Evolutionary conservation across 2,329 filamentous ascomycete genomes (phyloP).

Genomic region (Penicillium sp.): DNA sequence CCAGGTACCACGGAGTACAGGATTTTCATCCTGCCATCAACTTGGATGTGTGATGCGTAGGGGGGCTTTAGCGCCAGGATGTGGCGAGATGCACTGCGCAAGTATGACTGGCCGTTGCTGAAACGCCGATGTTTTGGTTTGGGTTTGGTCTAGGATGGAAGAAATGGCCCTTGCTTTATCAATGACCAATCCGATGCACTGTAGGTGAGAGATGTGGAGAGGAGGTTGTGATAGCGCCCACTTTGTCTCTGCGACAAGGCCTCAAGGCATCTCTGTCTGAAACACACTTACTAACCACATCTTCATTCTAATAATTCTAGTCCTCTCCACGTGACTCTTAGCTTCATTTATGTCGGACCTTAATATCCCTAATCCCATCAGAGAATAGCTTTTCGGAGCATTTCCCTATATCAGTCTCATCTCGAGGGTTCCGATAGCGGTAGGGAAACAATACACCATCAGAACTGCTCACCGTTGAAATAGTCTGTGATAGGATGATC

Average conservation of each 20-base stretch:
- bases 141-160: conserved; percentile 16
- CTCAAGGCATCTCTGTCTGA: neutral
- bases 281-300: neutral
- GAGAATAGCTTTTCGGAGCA: neutral
- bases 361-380: conserved; percentile 5
- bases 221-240: neutral
- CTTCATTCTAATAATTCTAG: neutral
- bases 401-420: neutral
- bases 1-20: neutral
- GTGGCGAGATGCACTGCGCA: neutral
- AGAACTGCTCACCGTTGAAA: no score
- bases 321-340: neutral
- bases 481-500: no score
- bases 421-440: neutral
- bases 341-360: conserved; percentile 19
- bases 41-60: conserved; percentile 12
- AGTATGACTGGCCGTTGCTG: conserved; percentile 15
- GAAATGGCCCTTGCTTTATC: conserved; percentile 12
- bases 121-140: conserved; percentile 10
- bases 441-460: no score
- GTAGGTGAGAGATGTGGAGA: neutral
- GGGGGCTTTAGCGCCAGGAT: neutral
- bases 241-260: neutral
- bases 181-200: conserved; percentile 7
- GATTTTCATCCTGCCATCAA: neutral